These are phyloP conservation scores for Fragosphaeria purpurea DNA, from an alignment of 2,329 filamentous ascomycete species.

Conservation along the genomic window DNA sequence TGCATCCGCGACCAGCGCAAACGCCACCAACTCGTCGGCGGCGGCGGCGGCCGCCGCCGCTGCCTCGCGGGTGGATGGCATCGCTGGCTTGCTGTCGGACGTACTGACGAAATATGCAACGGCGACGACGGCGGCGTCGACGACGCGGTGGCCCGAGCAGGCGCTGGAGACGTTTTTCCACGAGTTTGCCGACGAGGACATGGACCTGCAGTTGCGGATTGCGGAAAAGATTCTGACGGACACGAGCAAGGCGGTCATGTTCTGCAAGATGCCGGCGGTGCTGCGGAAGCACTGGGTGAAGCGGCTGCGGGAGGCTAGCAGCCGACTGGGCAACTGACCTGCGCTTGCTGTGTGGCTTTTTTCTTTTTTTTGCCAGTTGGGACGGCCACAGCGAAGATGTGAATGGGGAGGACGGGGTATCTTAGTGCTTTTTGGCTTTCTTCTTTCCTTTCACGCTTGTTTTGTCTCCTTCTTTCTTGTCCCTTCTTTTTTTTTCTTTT, in stretches of 20 bases:
- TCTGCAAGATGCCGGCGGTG: conserved; percentile 47
- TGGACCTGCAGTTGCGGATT: conserved; percentile 49
- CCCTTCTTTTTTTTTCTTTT: background rate
- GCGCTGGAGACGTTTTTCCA: conserved; percentile 50
- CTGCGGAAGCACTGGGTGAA: conserved; percentile 48
- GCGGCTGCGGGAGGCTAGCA: conserved; percentile 36
- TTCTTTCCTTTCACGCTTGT: background rate
- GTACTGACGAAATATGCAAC: conserved; percentile 26
- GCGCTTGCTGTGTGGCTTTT: background rate
- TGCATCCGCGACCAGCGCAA: too few relatives aligned
- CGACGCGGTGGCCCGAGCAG: conserved; percentile 44
- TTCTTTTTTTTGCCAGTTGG: background rate
- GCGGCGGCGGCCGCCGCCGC: conserved; percentile 8
- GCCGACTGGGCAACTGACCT: conserved; percentile 13
- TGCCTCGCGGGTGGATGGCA: conserved; percentile 16
- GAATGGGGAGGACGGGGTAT: too few relatives aligned
- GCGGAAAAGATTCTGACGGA: conserved; percentile 49
- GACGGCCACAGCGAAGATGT: too few relatives aligned
- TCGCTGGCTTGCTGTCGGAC: conserved; percentile 28
- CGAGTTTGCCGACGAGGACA: conserved; percentile 47
- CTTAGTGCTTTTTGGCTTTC: background rate
- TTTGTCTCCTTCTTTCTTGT: background rate
- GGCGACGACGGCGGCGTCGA: conserved; percentile 18
- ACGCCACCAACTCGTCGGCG: background rate
- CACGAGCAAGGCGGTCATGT: conserved; percentile 50